These are phyloP conservation scores for Wickerhamiella kazuoi DNA, from an alignment of 805 yeast genomes.

Conservation along the genomic window DNA sequence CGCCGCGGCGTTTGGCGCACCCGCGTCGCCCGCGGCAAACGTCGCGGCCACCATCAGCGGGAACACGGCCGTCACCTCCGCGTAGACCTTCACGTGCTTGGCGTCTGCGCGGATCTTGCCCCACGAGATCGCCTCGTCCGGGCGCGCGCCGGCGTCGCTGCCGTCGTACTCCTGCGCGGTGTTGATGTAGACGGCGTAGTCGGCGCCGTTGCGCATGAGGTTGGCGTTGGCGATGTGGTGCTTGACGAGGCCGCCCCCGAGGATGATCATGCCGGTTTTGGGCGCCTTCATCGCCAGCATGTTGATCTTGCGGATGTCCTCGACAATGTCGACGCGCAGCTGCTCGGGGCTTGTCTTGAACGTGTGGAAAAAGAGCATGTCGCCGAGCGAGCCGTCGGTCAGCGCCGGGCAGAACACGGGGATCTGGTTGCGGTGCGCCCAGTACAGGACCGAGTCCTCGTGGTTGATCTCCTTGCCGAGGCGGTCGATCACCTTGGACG, in stretches of 20 bases:
- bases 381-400: conserved; percentile 97
- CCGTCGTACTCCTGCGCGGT: conserved; percentile 99
- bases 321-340: conserved; percentile 77
- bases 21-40: conserved; percentile 41
- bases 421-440: conserved; percentile 95
- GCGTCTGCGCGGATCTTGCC: conserved; percentile 97
- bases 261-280: conserved; percentile 84
- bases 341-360: conserved; percentile 86
- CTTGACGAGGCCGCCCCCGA: conserved; percentile 93
- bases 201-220: conserved; percentile 98
- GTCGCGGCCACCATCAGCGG: conserved; percentile 97
- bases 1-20: conserved; percentile 4
- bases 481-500: conserved; percentile 79
- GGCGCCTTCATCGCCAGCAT: conserved; percentile 90
- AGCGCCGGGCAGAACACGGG: conserved; percentile 96
- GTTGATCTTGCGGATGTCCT: conserved; percentile 81
- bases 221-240: conserved; percentile 98
- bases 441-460: conserved; percentile 81
- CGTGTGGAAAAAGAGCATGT: conserved; percentile 96
- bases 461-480: conserved; percentile 90
- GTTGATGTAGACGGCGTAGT: conserved; percentile 88
- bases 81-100: conserved; percentile 73
- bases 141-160: conserved; percentile 97
- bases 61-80: conserved; percentile 87
- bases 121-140: conserved; percentile 98